phyloP scores from a whole-genome alignment of 306 rosid genomes.

The Acmispon strigosus region DNA sequence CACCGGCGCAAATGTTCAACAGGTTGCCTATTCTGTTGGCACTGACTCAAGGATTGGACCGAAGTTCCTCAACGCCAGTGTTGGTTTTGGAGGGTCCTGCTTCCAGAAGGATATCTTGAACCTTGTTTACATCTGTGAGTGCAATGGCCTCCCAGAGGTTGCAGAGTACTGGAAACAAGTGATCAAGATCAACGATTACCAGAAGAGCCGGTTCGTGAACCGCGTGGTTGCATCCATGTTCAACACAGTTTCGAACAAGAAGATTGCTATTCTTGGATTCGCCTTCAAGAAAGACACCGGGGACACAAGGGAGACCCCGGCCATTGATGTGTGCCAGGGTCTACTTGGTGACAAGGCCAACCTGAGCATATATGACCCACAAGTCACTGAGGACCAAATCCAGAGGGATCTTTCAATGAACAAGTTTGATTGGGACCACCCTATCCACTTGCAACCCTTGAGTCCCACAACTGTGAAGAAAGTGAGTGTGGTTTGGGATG shows the following conservation, averaged over 20 bases:
- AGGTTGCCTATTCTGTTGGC: conserved; percentile 89
- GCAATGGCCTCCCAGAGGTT: conserved; percentile 99
- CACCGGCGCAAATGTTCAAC: conserved; percentile 79
- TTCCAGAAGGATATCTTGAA: conserved; percentile 97
- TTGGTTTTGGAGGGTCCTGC: conserved; percentile 98
- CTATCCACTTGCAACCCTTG: conserved; percentile 81
- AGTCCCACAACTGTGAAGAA: conserved; percentile 82
- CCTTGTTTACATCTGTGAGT: conserved; percentile 93
- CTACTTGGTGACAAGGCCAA: conserved; percentile 82
- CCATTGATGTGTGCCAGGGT: conserved; percentile 97
- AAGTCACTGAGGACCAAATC: conserved; percentile 88
- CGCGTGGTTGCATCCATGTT: conserved; percentile 97
- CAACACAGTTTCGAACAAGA: conserved; percentile 87
- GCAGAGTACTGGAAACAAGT: conserved; percentile 99
- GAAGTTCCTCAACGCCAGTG: conserved; percentile 96
- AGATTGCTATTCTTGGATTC: conserved; percentile 84
- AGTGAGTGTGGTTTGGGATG: conserved; percentile 82
- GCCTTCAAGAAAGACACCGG: conserved; percentile 99
- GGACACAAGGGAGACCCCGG: conserved; percentile 97
- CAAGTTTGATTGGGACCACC: conserved; percentile 98
- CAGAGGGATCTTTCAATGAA: conserved; percentile 86
- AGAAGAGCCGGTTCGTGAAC: conserved; percentile 92
- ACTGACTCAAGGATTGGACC: conserved; percentile 93
- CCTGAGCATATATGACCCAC: conserved; percentile 88
- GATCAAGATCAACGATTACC: conserved; percentile 93